A percentile compares a stretch with the other conserved stretches of the same genome.
phyloP scores from a whole-genome alignment of 345 rosid genomes.

The Rhizophora apiculata region DNA sequence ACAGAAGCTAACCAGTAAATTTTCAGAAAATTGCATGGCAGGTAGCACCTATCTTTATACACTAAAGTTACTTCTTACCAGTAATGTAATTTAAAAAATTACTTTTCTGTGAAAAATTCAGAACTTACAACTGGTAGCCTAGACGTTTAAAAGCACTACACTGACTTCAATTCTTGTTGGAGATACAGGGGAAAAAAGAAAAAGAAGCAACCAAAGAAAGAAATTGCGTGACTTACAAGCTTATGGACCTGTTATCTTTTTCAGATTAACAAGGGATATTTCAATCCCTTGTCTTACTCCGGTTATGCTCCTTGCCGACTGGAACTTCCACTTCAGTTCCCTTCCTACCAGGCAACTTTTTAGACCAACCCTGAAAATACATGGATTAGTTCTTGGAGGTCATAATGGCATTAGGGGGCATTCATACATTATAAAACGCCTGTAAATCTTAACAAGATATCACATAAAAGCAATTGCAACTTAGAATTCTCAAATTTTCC shows the following conservation, averaged over 20 bases:
- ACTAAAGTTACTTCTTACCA: conserved; percentile 8
- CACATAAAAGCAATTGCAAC: background rate
- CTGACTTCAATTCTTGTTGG: no score
- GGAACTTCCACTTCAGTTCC: background rate
- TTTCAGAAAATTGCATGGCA: conserved; percentile 8
- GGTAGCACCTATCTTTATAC: conserved; percentile 35
- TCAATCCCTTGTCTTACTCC: background rate
- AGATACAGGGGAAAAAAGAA: background rate
- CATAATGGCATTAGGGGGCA: background rate
- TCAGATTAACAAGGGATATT: background rate
- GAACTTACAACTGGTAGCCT: no score
- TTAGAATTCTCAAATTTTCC: background rate
- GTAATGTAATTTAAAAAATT: no score
- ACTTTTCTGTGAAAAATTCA: no score
- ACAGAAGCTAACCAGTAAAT: conserved; percentile 16
- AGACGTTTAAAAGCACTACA: no score
- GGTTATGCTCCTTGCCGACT: background rate
- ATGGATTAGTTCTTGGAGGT: background rate
- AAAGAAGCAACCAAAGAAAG: background rate
- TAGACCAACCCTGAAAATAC: background rate
- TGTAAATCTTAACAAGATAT: background rate
- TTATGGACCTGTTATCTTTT: background rate
- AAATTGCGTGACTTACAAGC: background rate
- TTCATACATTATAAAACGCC: background rate
- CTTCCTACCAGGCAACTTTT: background rate